Evolutionary conservation across 2,329 filamentous ascomycete genomes (phyloP).

Genomic region (Ustulina deusta): DNA sequence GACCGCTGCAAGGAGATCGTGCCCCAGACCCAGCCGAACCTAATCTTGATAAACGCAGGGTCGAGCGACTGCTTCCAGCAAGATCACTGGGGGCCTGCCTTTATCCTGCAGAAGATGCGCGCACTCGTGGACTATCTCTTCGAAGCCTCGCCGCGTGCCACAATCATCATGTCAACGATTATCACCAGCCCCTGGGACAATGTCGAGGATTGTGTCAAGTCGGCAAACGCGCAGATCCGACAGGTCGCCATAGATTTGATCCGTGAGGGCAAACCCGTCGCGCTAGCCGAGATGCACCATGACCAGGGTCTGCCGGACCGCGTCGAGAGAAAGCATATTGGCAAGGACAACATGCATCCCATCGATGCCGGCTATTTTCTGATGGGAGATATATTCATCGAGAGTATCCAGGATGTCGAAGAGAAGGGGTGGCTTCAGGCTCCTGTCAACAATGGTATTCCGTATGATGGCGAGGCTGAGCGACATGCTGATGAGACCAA

Average conservation of each 20-base stretch:
- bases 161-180: slow-evolving; percentile 49
- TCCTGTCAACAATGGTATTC: slow-evolving; percentile 41
- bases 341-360: slow-evolving; percentile 48
- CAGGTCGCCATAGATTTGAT: slow-evolving; percentile 46
- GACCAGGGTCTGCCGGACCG: slow-evolving; percentile 47
- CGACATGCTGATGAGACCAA: slow-evolving; percentile 35
- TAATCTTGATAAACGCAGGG: slow-evolving; percentile 48
- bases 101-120: slow-evolving; percentile 44
- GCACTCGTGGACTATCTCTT: slow-evolving; percentile 47
- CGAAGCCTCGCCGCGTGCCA: slow-evolving; percentile 46
- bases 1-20: slow-evolving; percentile 47
- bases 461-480: slow-evolving; percentile 40
- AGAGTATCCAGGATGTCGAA: slow-evolving; percentile 47
- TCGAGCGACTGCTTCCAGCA: slow-evolving; percentile 49
- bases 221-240: slow-evolving; percentile 49
- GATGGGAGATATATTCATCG: slow-evolving; percentile 50
- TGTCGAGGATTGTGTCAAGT: slow-evolving; percentile 46
- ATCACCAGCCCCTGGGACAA: slow-evolving; percentile 47
- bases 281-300: slow-evolving; percentile 48
- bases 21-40: slow-evolving; percentile 47
- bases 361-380: slow-evolving; percentile 49
- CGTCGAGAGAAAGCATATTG: slow-evolving; percentile 44
- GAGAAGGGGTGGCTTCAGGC: slow-evolving; percentile 44
- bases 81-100: slow-evolving; percentile 45
- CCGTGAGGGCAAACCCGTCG: slow-evolving; percentile 46